Percentiles rank a stretch among this genome's conserved stretches.
Conservation (phyloP, 2,329 filamentous ascomycete genomes). For the Gaeumannomyces tritici region DNA sequence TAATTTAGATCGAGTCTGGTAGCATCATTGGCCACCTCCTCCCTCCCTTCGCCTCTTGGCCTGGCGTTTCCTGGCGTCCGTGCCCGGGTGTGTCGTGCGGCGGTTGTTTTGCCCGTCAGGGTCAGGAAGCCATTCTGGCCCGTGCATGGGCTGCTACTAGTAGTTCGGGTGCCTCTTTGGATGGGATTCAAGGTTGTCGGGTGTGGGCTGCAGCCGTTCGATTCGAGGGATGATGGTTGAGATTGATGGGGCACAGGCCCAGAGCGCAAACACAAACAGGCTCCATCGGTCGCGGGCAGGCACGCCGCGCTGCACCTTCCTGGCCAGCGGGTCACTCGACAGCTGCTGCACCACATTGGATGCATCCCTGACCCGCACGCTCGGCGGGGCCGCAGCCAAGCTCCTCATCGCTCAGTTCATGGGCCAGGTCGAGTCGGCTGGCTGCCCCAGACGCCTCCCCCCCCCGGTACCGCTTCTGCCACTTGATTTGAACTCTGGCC, state of each 20-base stretch:
- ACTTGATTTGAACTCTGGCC: background rate
- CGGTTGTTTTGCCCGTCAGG: too few species aligned
- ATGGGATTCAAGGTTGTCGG: background rate
- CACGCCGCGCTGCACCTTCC: background rate
- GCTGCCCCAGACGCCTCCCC: too few species aligned
- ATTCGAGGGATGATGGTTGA: background rate
- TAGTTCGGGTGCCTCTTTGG: too few species aligned
- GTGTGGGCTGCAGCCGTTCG: too few species aligned
- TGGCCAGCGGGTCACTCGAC: background rate
- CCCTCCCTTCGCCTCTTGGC: too few species aligned
- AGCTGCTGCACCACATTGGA: background rate
- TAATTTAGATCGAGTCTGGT: too few species aligned
- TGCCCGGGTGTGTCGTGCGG: too few species aligned
- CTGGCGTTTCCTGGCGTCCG: too few species aligned
- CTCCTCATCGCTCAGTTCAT: background rate
- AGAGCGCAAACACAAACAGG: background rate
- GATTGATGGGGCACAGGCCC: background rate
- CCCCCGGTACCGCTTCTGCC: too few species aligned
- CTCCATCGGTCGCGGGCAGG: too few species aligned
- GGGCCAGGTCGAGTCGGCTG: too few species aligned
- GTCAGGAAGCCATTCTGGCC: background rate
- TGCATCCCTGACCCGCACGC: background rate
- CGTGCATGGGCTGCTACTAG: background rate
- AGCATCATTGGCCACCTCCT: too few species aligned
- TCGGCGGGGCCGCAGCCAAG: background rate